Evolutionary conservation across 306 rosid genomes (phyloP).

Genomic region (Quercus mongolica): DNA sequence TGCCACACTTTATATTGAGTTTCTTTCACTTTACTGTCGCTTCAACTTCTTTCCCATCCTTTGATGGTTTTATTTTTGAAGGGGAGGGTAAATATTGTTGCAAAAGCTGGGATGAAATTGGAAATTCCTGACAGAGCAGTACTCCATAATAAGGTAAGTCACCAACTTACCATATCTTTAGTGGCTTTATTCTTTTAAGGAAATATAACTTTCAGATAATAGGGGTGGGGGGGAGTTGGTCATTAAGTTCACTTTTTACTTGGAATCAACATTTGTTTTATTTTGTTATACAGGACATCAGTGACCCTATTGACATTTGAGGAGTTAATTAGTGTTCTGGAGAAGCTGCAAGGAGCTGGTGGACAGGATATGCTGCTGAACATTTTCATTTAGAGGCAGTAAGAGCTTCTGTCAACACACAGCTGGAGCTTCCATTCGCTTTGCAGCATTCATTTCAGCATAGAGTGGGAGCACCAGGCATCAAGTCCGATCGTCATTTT

Average conservation of each 20-base stretch:
- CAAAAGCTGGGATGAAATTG: constrained; percentile 58
- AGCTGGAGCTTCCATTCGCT: neutral
- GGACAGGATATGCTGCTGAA: neutral
- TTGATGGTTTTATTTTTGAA: constrained; percentile 24
- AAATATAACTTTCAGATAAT: neutral
- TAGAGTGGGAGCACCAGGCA: too few species aligned
- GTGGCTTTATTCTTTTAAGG: neutral
- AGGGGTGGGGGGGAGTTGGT: neutral
- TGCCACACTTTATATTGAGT: neutral
- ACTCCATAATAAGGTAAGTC: constrained; percentile 57
- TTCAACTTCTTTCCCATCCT: constrained; percentile 8
- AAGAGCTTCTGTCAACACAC: neutral
- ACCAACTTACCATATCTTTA: neutral
- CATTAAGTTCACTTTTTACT: neutral
- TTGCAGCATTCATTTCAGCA: too few species aligned
- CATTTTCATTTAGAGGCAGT: neutral
- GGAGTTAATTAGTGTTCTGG: constrained; percentile 5
- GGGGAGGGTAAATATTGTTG: constrained; percentile 64
- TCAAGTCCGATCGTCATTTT: too few species aligned
- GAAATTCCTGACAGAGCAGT: constrained; percentile 68
- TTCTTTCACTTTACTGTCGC: neutral
- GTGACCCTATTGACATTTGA: constrained; percentile 38
- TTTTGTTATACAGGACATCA: constrained; percentile 47
- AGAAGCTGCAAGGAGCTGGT: constrained; percentile 6
- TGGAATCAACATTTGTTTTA: neutral